Conservation (phyloP, 768 basidiomycete species). For the Tubosaeta sp. region DNA sequence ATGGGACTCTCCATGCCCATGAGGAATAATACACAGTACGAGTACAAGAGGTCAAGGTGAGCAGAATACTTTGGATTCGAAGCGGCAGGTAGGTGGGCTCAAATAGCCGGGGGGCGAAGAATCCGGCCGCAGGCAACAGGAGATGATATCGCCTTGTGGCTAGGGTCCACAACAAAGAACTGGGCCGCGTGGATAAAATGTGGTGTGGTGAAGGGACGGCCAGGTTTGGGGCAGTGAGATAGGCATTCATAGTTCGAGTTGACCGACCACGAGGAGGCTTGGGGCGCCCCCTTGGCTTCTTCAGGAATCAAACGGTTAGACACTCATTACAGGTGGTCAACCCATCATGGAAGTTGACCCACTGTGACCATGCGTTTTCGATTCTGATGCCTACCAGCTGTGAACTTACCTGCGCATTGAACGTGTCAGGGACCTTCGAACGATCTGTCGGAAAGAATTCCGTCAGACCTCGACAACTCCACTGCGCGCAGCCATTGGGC, state of each 20-base stretch:
- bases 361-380: too few relatives aligned
- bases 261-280: constrained; percentile 7
- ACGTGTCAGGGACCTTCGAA: too few relatives aligned
- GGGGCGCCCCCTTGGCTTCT: neutral
- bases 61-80: neutral
- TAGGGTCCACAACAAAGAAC: neutral
- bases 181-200: neutral
- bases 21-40: neutral
- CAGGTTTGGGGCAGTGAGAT: constrained; percentile 1
- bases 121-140: neutral
- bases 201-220: neutral
- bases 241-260: constrained; percentile 1
- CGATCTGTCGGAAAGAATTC: too few relatives aligned
- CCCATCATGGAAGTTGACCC: too few relatives aligned
- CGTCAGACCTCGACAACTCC: too few relatives aligned
- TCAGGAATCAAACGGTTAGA: too few relatives aligned
- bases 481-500: too few relatives aligned
- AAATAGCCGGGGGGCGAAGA: constrained; percentile 3
- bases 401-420: too few relatives aligned
- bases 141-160: neutral
- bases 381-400: too few relatives aligned
- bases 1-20: neutral
- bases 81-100: neutral
- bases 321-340: too few relatives aligned
- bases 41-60: neutral